Conservation (phyloP, 1,139 yeast genomes). For the Zhuliangozyma blackwelliae region DNA sequence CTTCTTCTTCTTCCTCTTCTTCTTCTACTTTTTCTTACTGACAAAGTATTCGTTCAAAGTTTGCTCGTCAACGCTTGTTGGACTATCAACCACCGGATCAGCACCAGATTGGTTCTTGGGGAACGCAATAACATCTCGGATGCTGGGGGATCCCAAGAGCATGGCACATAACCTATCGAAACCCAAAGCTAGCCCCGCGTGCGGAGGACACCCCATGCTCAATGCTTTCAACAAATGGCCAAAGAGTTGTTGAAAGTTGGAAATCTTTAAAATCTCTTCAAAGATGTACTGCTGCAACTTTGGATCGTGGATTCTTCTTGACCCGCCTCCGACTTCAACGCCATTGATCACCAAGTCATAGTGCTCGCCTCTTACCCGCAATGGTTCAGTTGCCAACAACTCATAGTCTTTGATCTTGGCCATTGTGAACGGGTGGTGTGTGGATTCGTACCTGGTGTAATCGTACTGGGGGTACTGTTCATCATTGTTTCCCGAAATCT, state of each 20-base stretch:
- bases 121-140: slow-evolving; percentile 91
- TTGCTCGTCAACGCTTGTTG: slow-evolving; percentile 54
- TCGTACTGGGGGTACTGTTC: slow-evolving; percentile 60
- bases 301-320: slow-evolving; percentile 89
- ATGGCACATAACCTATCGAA: slow-evolving; percentile 92
- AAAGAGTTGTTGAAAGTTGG: slow-evolving; percentile 60
- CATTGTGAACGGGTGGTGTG: slow-evolving; percentile 98
- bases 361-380: slow-evolving; percentile 82
- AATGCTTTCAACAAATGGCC: slow-evolving; percentile 84
- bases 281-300: slow-evolving; percentile 69
- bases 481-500: slow-evolving; percentile 32
- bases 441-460: slow-evolving; percentile 48
- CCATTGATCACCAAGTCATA: slow-evolving; percentile 93
- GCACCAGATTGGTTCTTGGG: slow-evolving; percentile 89
- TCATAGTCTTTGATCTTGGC: slow-evolving; percentile 67
- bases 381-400: slow-evolving; percentile 49
- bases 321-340: slow-evolving; percentile 95
- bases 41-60: slow-evolving; percentile 52
- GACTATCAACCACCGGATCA: slow-evolving; percentile 86
- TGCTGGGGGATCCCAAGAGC: slow-evolving; percentile 68
- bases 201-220: slow-evolving; percentile 95
- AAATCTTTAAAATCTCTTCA: slow-evolving; percentile 50
- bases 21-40: slow-evolving; percentile 11
- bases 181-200: slow-evolving; percentile 95
- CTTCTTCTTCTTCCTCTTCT: not conserved